Conservation (phyloP, 2,329 filamentous ascomycete genomes). For the Diaporthe sp. region DNA sequence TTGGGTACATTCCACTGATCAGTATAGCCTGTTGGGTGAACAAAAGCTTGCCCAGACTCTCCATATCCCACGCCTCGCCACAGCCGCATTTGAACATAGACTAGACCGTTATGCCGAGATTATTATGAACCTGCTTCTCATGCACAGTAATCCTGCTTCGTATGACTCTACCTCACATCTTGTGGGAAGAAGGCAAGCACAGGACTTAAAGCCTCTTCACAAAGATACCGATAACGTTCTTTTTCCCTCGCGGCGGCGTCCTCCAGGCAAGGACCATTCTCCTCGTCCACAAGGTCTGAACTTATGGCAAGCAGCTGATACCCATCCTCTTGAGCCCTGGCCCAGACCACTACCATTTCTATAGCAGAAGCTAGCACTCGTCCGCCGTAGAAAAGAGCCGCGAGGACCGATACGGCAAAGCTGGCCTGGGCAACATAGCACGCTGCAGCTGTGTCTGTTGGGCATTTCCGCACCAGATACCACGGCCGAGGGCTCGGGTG, state of each 20-base stretch:
- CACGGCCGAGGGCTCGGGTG: slow-evolving; percentile 4
- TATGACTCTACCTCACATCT: not conserved
- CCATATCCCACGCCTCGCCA: not conserved
- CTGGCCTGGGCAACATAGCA: not conserved
- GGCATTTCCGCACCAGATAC: not conserved
- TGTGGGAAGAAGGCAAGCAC: slow-evolving; percentile 17
- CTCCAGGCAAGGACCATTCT: not conserved
- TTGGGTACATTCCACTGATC: too few species aligned
- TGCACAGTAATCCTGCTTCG: not conserved
- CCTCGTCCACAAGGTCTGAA: not conserved
- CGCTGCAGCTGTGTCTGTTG: not conserved
- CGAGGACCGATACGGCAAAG: not conserved
- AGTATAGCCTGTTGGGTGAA: not conserved
- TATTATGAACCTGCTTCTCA: not conserved
- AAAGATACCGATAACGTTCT: not conserved
- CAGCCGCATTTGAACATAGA: not conserved
- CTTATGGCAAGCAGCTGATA: not conserved
- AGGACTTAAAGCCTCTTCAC: not conserved
- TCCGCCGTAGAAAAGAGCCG: slow-evolving; percentile 13
- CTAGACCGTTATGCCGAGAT: not conserved
- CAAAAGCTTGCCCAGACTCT: not conserved
- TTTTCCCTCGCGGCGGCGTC: not conserved
- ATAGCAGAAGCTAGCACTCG: not conserved
- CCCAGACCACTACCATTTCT: not conserved
- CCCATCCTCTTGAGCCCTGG: not conserved